phyloP scores from a whole-genome alignment of 2,329 filamentous ascomycete genomes.

The Arthrobotrys iridis region DNA sequence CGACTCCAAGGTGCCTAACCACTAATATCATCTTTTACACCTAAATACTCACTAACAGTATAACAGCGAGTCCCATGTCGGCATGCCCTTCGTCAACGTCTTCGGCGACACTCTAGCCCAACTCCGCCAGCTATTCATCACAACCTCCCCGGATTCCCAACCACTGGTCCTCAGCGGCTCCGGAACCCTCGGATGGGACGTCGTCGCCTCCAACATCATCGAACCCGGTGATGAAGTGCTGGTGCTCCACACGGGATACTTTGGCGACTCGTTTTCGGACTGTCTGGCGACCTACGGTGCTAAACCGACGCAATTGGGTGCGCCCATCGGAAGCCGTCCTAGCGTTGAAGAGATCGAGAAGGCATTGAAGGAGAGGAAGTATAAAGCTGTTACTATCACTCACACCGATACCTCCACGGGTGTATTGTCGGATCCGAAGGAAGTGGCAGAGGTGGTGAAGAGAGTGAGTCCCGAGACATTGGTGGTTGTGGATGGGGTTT shows the following conservation, averaged over 20 bases:
- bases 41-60: slow-evolving; percentile 16
- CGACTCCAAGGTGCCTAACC: slow-evolving; percentile 26
- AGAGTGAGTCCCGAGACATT: slow-evolving; percentile 89
- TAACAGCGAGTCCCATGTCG: slow-evolving; percentile 89
- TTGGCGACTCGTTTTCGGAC: slow-evolving; percentile 92
- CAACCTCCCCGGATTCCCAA: slow-evolving; percentile 80
- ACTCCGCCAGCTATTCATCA: slow-evolving; percentile 94
- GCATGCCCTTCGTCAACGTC: slow-evolving; percentile 83
- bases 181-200: slow-evolving; percentile 94
- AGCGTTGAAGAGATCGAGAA: slow-evolving; percentile 87
- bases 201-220: slow-evolving; percentile 91
- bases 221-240: slow-evolving; percentile 90
- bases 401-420: slow-evolving; percentile 98
- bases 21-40: neutral
- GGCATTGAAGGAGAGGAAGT: slow-evolving; percentile 87
- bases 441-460: slow-evolving; percentile 82
- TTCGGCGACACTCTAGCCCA: slow-evolving; percentile 91
- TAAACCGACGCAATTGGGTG: slow-evolving; percentile 87
- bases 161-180: slow-evolving; percentile 94
- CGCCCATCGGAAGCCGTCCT: slow-evolving; percentile 85
- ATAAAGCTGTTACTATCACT: slow-evolving; percentile 93
- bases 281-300: slow-evolving; percentile 92
- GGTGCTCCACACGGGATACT: slow-evolving; percentile 93
- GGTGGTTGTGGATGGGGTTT: slow-evolving; percentile 93
- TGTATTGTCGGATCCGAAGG: slow-evolving; percentile 89